phyloP scores from a whole-genome alignment of 2,329 filamentous ascomycete genomes.

The Clonostachys rhizophaga region DNA sequence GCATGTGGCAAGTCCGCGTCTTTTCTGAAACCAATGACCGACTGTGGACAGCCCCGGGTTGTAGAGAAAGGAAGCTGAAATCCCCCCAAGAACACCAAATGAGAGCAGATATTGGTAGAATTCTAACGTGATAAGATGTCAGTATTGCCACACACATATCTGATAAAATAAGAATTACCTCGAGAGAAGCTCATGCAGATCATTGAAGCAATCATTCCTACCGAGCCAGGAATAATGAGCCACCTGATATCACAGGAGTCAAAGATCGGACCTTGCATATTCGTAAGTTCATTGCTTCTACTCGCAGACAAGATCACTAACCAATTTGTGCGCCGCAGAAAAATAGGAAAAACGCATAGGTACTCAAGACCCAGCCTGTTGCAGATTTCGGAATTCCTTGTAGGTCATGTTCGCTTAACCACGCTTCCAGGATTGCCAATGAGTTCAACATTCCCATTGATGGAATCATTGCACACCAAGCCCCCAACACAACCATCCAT shows the following conservation, averaged over 20 bases:
- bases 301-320: neutral
- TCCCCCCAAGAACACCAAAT: no score
- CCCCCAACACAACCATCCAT: constrained; percentile 69
- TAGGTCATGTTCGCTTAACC: constrained; percentile 61
- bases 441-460: constrained; percentile 64
- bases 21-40: no score
- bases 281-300: no score
- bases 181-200: constrained; percentile 46
- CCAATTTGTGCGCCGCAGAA: constrained; percentile 59
- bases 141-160: no score
- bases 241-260: constrained; percentile 60
- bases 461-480: constrained; percentile 61
- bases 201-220: constrained; percentile 48
- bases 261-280: constrained; percentile 51
- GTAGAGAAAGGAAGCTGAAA: no score
- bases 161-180: no score
- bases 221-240: constrained; percentile 53
- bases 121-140: no score
- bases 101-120: no score
- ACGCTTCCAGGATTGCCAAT: constrained; percentile 62
- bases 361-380: constrained; percentile 69
- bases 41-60: no score
- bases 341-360: constrained; percentile 67
- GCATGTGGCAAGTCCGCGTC: no score
- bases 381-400: constrained; percentile 49